Evolutionary conservation across 2,329 filamentous ascomycete genomes (phyloP), one percentile per base, ranked within the genome.

Genomic region (Monilinia polystroma): DNA sequence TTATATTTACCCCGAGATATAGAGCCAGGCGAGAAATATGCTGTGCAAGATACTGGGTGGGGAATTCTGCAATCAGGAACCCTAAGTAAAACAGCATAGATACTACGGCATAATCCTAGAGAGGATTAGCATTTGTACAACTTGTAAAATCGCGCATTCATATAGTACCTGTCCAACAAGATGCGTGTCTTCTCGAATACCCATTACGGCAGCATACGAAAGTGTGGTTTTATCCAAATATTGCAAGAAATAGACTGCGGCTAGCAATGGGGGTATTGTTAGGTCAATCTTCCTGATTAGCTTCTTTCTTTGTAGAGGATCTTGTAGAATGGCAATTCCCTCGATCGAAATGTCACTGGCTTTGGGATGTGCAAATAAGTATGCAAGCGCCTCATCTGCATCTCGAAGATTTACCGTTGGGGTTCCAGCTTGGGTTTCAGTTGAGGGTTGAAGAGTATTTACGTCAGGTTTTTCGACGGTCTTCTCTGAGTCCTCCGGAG

Each of bases 261-360:
- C 83, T 89, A 93, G 29, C 29, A 92, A 80, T 3, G 83, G 78
- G 52, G 93, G 79, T 2, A 92, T 84, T 41, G 89, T 84, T 68
- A 80, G 83, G 77, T 92, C 88, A 70, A 92, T 90, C 79, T 87
- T 79, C 62, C 77, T 82, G 69, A 85, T 47, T 20, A 47, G n/a
- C 45, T 20, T 47, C 20, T n/a, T 49, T 7, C 2, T 47, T 60
- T 67, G 57, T 65, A 69, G 5, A 59, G 73, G 73, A 1, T 62
- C 53, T 49, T 73, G 71, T 63, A 75, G 68, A 54, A 70, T 68
- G 54, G 74, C 73, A 63, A 72, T 73, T 26, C 72, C 73, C n/a
- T 73, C 70, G 3, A 72, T 70, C 14, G 72, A 71, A 47, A 75
- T 70, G 57, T 72, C 70, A 8, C 67, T 53, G 20, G 66, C 68